Percentiles rank a stretch among this genome's conserved stretches.
Conservation (phyloP, 192 early-diverging fungal species). For the Pilaira anomala region DNA sequence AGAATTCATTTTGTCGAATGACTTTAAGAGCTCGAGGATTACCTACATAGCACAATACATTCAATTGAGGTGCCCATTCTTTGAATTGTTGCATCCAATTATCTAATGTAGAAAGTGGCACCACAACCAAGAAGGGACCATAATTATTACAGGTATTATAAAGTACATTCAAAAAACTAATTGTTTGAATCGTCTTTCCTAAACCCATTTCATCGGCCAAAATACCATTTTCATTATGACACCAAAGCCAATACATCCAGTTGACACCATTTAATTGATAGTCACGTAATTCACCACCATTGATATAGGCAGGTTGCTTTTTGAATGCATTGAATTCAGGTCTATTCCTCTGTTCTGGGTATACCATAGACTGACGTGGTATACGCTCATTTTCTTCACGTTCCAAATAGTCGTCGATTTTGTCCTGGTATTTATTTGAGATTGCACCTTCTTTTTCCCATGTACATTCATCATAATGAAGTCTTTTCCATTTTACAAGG, state of each 20-base stretch:
- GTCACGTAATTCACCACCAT: slow-evolving; percentile 86
- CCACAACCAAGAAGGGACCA: slow-evolving; percentile 95
- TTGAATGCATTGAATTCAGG: slow-evolving; percentile 75
- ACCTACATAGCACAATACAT: slow-evolving; percentile 88
- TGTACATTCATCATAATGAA: slow-evolving; percentile 85
- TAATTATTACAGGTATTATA: slow-evolving; percentile 80
- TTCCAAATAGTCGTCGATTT: slow-evolving; percentile 86
- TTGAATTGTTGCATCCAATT: slow-evolving; percentile 96
- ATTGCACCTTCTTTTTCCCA: slow-evolving; percentile 84
- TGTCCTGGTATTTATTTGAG: slow-evolving; percentile 64
- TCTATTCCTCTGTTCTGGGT: slow-evolving; percentile 53
- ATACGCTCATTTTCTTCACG: slow-evolving; percentile 68
- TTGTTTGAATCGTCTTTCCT: slow-evolving; percentile 97
- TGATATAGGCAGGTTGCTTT: slow-evolving; percentile 79
- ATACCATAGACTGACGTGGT: slow-evolving; percentile 63
- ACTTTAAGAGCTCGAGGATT: slow-evolving; percentile 73
- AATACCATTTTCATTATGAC: slow-evolving; percentile 93
- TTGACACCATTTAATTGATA: slow-evolving; percentile 95
- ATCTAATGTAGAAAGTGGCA: slow-evolving; percentile 92
- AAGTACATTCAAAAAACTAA: slow-evolving; percentile 87
- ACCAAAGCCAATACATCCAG: slow-evolving; percentile 97
- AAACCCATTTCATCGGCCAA: slow-evolving; percentile 94
- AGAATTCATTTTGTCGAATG: slow-evolving; percentile 96
- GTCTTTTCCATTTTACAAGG: slow-evolving; percentile 87
- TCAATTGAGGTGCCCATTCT: slow-evolving; percentile 94